Percentiles rank a stretch among this genome's conserved stretches.
Conservation (phyloP, 2,329 filamentous ascomycete genomes). For the Dryadomyces quercivorus region DNA sequence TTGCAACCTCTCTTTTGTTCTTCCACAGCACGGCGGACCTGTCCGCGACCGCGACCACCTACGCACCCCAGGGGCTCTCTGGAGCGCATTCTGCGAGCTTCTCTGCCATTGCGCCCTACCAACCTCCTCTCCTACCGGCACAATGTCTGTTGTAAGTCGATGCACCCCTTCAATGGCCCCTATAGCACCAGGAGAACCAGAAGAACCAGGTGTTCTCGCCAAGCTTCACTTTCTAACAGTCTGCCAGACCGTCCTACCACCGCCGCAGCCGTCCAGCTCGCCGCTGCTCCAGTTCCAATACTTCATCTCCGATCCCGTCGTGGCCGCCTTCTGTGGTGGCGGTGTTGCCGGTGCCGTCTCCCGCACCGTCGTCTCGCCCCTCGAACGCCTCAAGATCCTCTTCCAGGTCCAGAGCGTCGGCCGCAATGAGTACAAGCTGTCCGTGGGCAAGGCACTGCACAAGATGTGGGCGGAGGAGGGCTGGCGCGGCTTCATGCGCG, state of each 20-base stretch:
- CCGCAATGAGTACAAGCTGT: conserved; percentile 85
- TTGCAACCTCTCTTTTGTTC: neutral
- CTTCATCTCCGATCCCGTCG: conserved; percentile 64
- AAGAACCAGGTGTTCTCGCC: neutral
- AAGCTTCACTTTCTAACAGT: neutral
- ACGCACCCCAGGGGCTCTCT: neutral
- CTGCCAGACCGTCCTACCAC: neutral
- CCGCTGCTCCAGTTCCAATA: conserved; percentile 26
- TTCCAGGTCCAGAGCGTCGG: conserved; percentile 90
- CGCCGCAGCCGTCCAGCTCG: conserved; percentile 2
- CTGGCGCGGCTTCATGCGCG: conserved; percentile 93
- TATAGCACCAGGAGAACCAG: neutral
- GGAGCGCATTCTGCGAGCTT: neutral
- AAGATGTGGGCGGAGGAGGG: conserved; percentile 98
- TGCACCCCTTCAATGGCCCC: too few relatives aligned
- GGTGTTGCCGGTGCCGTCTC: conserved; percentile 95
- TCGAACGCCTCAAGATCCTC: conserved; percentile 95
- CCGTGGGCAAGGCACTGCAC: conserved; percentile 71
- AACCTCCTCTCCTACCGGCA: neutral
- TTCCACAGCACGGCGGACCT: neutral
- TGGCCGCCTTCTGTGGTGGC: conserved; percentile 87
- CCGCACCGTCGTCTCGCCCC: conserved; percentile 87
- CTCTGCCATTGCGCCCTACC: neutral
- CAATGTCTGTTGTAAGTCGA: conserved; percentile 2
- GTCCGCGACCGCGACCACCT: neutral